These are phyloP conservation scores for Hypoxylon sp. DNA, from an alignment of 2,329 filamentous ascomycete species.

Conservation along the genomic window DNA sequence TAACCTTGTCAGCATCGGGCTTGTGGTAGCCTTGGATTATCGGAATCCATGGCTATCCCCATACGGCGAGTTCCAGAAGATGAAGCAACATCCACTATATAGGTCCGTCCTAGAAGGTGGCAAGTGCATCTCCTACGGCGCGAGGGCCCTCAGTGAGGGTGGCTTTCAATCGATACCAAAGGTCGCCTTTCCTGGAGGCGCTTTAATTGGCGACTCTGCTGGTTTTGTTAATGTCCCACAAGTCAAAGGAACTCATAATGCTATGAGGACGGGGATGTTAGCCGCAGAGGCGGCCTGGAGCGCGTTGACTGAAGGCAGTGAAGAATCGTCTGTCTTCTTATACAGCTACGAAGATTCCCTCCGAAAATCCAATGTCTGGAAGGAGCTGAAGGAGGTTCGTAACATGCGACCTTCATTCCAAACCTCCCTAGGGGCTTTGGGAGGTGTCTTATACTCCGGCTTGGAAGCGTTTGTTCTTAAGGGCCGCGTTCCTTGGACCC, in stretches of 20 bases:
- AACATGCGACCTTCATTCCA: slow-evolving; percentile 99
- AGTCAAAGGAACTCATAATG: slow-evolving; percentile 97
- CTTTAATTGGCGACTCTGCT: slow-evolving; percentile 94
- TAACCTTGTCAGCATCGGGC: slow-evolving; percentile 91
- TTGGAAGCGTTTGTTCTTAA: slow-evolving; percentile 90
- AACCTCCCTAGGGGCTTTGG: slow-evolving; percentile 86
- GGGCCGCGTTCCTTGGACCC: slow-evolving; percentile 90
- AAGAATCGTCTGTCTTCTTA: slow-evolving; percentile 82
- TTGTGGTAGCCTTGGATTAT: slow-evolving; percentile 96
- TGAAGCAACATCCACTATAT: slow-evolving; percentile 98
- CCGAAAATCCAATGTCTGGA: slow-evolving; percentile 90
- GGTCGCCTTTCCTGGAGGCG: slow-evolving; percentile 94
- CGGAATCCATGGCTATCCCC: slow-evolving; percentile 96
- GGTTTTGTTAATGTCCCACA: slow-evolving; percentile 98
- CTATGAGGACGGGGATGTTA: slow-evolving; percentile 97
- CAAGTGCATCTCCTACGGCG: slow-evolving; percentile 97
- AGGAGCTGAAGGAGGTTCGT: slow-evolving; percentile 92
- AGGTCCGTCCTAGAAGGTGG: slow-evolving; percentile 89
- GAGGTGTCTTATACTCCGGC: slow-evolving; percentile 92
- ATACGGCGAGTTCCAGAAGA: slow-evolving; percentile 96
- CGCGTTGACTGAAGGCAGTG: slow-evolving; percentile 73
- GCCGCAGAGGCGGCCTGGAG: slow-evolving; percentile 91
- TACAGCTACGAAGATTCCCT: slow-evolving; percentile 95
- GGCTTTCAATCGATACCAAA: slow-evolving; percentile 99
- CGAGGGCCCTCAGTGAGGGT: slow-evolving; percentile 91